A percentile compares a stretch with the other conserved stretches of the same genome.
Conservation (phyloP, 2,329 filamentous ascomycete genomes). For the Pseudogymnoascus sp. region DNA sequence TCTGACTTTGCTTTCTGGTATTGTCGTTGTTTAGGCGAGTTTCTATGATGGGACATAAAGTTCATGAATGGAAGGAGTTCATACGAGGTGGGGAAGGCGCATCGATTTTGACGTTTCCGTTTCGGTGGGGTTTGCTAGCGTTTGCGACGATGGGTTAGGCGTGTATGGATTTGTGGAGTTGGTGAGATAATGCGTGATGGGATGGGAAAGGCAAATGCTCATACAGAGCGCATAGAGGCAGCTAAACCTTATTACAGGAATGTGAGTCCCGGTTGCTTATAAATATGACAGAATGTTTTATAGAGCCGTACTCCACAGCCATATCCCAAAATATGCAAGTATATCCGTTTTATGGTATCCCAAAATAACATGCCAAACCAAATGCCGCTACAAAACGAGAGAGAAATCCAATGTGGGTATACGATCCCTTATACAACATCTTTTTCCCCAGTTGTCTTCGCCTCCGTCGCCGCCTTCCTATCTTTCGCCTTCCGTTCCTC, state of each 20-base stretch:
- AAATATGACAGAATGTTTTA: not conserved
- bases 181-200: not conserved
- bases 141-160: not conserved
- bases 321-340: not conserved
- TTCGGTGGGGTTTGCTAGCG: not conserved
- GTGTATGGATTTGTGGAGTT: not conserved
- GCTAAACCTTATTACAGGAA: not conserved
- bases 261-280: not conserved
- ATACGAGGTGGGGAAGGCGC: not conserved
- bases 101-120: not conserved
- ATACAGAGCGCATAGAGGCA: not conserved
- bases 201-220: not conserved
- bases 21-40: not conserved
- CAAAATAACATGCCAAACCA: not conserved
- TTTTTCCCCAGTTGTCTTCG: slow-evolving; percentile 13
- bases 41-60: not conserved
- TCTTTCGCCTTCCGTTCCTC: slow-evolving; percentile 16
- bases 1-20: not conserved
- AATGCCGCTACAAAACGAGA: not conserved
- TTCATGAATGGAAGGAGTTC: not conserved
- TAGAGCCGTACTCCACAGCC: not conserved
- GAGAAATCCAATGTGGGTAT: not conserved
- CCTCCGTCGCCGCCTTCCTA: slow-evolving; percentile 12
- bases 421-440: not conserved
- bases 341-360: not conserved